Evolutionary conservation across 1,139 yeast species (phyloP).

Genomic region (Sugiyamaella grinbergsii): DNA sequence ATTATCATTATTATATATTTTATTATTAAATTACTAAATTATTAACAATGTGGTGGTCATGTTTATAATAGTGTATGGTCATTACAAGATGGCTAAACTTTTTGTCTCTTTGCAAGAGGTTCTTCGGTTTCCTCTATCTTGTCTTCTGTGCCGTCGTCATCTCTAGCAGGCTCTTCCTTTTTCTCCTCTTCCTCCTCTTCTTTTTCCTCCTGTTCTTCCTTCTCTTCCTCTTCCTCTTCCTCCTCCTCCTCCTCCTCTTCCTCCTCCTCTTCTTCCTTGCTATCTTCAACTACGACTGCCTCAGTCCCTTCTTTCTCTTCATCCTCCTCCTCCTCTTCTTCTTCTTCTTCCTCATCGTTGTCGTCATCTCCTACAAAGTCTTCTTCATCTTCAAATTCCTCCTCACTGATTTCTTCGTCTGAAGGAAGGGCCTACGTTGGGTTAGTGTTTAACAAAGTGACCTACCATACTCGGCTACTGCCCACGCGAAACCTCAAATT

Average conservation of each 20-base stretch:
- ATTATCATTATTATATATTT: no score
- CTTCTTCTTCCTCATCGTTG: conserved; percentile 24
- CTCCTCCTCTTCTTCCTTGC: conserved; percentile 24
- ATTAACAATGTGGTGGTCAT: neutral
- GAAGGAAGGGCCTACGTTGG: conserved; percentile 26
- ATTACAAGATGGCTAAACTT: neutral
- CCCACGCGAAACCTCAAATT: no score
- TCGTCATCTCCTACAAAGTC: conserved; percentile 23
- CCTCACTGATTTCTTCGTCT: conserved; percentile 27
- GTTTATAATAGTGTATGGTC: neutral
- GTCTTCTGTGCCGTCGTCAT: conserved; percentile 13
- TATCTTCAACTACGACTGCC: no score
- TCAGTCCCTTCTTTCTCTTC: conserved; percentile 27
- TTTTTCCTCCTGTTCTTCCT: conserved; percentile 10
- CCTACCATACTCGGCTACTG: no score
- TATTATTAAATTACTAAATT: conserved; percentile 6
- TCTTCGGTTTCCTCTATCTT: conserved; percentile 17
- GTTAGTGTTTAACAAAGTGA: no score
- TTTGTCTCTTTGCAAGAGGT: conserved; percentile 26
- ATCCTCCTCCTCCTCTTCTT: conserved; percentile 24
- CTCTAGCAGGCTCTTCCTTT: conserved; percentile 14
- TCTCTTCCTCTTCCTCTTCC: conserved; percentile 14
- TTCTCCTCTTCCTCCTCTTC: conserved; percentile 23
- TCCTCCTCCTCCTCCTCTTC: conserved; percentile 16
- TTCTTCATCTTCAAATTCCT: conserved; percentile 20